Percentiles rank a stretch among this genome's conserved stretches.
Conservation (phyloP, 2,329 filamentous ascomycete genomes). For the Didymella sp. region DNA sequence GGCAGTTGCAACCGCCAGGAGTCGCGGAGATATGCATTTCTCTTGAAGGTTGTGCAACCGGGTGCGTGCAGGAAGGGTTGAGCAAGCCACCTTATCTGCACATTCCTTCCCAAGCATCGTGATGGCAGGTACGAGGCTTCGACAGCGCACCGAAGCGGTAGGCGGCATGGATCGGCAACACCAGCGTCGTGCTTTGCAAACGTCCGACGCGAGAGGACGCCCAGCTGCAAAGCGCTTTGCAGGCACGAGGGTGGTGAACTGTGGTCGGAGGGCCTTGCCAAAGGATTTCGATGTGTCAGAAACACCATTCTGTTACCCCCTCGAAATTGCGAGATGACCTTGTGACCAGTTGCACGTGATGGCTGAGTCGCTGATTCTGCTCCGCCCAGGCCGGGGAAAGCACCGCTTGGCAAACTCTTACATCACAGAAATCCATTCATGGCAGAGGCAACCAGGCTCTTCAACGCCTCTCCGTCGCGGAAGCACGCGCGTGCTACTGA, state of each 20-base stretch:
- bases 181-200: constrained; percentile 18
- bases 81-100: constrained; percentile 30
- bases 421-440: constrained; percentile 34
- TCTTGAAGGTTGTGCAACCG: constrained; percentile 22
- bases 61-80: constrained; percentile 17
- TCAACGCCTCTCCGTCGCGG: constrained; percentile 31
- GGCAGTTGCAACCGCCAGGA: constrained; percentile 20
- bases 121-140: constrained; percentile 22
- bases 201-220: constrained; percentile 22
- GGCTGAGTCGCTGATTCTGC: constrained; percentile 25
- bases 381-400: constrained; percentile 20
- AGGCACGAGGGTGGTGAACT: constrained; percentile 35
- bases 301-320: constrained; percentile 34
- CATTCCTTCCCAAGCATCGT: constrained; percentile 23
- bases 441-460: constrained; percentile 25
- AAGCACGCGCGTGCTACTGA: constrained; percentile 29
- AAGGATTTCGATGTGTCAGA: constrained; percentile 43
- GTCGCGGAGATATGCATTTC: constrained; percentile 23
- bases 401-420: constrained; percentile 31
- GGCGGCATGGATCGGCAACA: constrained; percentile 26
- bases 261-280: constrained; percentile 31
- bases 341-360: constrained; percentile 31
- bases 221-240: constrained; percentile 23
- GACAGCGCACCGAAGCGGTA: constrained; percentile 20
- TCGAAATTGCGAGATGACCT: constrained; percentile 25